Evolutionary conservation across 495 filamentous ascomycete species (phyloP), one percentile per base, ranked within the genome.

Genomic region (Opeltia flavorubescens): DNA sequence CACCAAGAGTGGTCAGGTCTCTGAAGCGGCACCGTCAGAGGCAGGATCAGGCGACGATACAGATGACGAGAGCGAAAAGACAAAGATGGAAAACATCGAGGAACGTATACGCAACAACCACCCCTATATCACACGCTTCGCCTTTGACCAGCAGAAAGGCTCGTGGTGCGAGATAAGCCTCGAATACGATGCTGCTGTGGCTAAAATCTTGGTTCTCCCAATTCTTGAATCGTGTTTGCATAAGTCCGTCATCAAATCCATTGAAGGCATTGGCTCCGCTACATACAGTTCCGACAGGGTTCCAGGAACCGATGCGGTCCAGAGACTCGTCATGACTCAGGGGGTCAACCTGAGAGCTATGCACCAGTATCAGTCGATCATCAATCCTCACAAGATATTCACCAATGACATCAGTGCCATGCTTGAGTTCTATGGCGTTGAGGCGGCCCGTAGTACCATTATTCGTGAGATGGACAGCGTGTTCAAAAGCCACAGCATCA

Each of bases 331-430:
- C 38, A 64, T 86, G 53, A 91, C 89, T 6, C 72, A 83, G 36
- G 91, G 91, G 56, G 83, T 89, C 55, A 96, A 96, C 62, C 69
- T 99, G 43, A 67, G 71, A 44, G 88, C 89, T 25, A 94, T 95
- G 72, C 86, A 93, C 55, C 81, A 83, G 46, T 89, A 86, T 58
- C 75, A 81, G 51, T 78, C 87, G 45, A 78, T 81, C 63, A 83
- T 96, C 69, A 81, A 96, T 62, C 83, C 87, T 1, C 79, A 95
- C 64, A 74, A 69, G 11, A 77, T 95, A 57, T 80, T 81, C 66
- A 94, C 91, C 44, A 99, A 99, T 67, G 87, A 91, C 51, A 87
- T 95, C 57, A 76, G 78, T 43, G 76, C 86, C 48, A 84, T 94
- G 66, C 75, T 94, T 23, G 66, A 71, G 18, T 71, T 80, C 33